Conservation (phyloP, 2,329 filamentous ascomycete genomes). For the Metarhizium anisopliae region DNA sequence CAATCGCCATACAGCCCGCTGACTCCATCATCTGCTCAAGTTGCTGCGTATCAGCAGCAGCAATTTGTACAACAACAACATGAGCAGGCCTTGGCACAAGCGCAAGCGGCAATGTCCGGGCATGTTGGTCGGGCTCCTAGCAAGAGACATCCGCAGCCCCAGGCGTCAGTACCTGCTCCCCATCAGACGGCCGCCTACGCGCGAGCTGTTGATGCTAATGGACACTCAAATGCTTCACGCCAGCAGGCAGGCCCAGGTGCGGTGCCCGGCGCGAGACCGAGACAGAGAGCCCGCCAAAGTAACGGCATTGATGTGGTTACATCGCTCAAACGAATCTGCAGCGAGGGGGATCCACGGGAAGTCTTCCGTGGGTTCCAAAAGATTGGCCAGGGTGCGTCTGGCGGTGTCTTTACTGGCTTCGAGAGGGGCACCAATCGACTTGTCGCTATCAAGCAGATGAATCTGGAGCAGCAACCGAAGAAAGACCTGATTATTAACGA, state of each 20-base stretch:
- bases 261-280: constrained; percentile 53
- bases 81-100: constrained; percentile 71
- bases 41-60: constrained; percentile 50
- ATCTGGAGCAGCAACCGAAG: constrained; percentile 94
- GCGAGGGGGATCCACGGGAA: constrained; percentile 76
- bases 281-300: constrained; percentile 71
- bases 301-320: constrained; percentile 73
- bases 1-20: constrained; percentile 40
- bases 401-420: constrained; percentile 88
- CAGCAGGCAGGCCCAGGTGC: constrained; percentile 26
- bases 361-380: constrained; percentile 85
- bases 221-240: constrained; percentile 23
- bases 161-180: constrained; percentile 13
- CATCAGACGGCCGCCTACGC: constrained; percentile 19
- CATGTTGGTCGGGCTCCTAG: constrained; percentile 66
- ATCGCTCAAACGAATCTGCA: constrained; percentile 82
- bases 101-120: constrained; percentile 66
- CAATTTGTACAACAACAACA: constrained; percentile 67
- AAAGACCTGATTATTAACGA: constrained; percentile 99
- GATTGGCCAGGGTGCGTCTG: constrained; percentile 94
- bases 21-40: constrained; percentile 27
- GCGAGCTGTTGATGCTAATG: constrained; percentile 21
- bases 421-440: constrained; percentile 75
- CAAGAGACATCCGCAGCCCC: constrained; percentile 48
- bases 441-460: constrained; percentile 99